Percentiles rank a stretch among this genome's conserved stretches.
Evolutionary conservation across 768 basidiomycete genomes (phyloP).

Genomic region (Paxillus rubicundulus): DNA sequence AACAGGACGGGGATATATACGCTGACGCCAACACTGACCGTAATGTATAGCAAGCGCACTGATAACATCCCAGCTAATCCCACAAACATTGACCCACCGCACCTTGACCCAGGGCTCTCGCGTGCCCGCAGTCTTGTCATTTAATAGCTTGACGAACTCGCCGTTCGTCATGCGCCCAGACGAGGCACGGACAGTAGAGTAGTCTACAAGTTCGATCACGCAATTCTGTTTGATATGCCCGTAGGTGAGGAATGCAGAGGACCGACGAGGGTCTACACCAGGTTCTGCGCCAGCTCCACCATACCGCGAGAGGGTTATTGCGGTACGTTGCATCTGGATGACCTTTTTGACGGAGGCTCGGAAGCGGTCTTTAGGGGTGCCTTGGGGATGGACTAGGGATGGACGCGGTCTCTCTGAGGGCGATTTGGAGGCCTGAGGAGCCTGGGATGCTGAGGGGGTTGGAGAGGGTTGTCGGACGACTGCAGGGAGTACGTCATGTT

Average conservation of each 20-base stretch:
- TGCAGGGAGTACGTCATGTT: slow-evolving; percentile 14
- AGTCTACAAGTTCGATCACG: slow-evolving; percentile 65
- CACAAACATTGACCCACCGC: slow-evolving; percentile 72
- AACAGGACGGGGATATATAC: slow-evolving; percentile 3
- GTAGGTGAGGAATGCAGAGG: slow-evolving; percentile 53
- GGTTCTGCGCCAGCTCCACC: slow-evolving; percentile 61
- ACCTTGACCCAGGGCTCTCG: slow-evolving; percentile 65
- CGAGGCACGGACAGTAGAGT: slow-evolving; percentile 54
- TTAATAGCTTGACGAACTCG: slow-evolving; percentile 58
- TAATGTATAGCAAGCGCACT: slow-evolving; percentile 65
- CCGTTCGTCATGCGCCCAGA: slow-evolving; percentile 56
- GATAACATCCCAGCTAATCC: slow-evolving; percentile 69
- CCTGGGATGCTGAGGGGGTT: not conserved
- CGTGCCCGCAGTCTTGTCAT: slow-evolving; percentile 40
- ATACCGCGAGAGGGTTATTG: slow-evolving; percentile 34
- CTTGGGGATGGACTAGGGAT: not conserved
- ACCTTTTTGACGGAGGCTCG: slow-evolving; percentile 56
- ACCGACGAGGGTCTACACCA: slow-evolving; percentile 64
- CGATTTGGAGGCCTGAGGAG: not conserved
- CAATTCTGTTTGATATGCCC: slow-evolving; percentile 60
- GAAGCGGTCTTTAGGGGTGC: slow-evolving; percentile 50
- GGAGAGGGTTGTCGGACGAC: not conserved
- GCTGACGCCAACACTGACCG: slow-evolving; percentile 35
- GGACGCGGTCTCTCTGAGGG: not conserved
- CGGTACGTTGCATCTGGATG: slow-evolving; percentile 59